A percentile compares a stretch with the other conserved stretches of the same genome.
These are phyloP conservation scores for Tilletia walkeri DNA, from an alignment of 1,284 basidiomycete species.

Conservation along the genomic window DNA sequence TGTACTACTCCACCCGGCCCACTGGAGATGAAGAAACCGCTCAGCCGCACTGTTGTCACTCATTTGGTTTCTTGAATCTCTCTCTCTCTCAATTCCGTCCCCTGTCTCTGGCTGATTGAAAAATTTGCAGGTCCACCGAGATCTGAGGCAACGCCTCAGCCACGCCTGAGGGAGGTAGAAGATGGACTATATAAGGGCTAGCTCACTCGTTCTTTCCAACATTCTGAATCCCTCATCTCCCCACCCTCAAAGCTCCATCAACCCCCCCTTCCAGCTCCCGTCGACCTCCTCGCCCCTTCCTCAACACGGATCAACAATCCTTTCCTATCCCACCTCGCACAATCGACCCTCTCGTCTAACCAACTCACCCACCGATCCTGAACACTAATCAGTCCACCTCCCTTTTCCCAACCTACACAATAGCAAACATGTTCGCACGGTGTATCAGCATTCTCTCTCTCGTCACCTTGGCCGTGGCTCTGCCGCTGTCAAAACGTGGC, in stretches of 20 bases:
- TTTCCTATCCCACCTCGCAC: background rate
- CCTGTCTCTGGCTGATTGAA: too few species aligned
- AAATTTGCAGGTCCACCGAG: too few species aligned
- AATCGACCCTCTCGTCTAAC: background rate
- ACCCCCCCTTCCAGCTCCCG: background rate
- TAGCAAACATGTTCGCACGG: slow-evolving; percentile 40
- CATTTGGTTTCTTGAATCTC: too few species aligned
- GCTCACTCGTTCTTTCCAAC: too few species aligned
- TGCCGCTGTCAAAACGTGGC: slow-evolving; percentile 5
- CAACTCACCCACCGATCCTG: background rate
- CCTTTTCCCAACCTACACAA: slow-evolving; percentile 17
- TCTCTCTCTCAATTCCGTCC: too few species aligned
- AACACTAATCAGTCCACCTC: background rate
- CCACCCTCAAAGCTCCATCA: background rate
- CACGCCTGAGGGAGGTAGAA: too few species aligned
- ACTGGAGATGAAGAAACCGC: too few species aligned
- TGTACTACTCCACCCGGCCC: too few species aligned
- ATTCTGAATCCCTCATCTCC: too few species aligned
- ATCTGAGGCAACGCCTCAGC: too few species aligned
- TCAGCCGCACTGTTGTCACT: too few species aligned
- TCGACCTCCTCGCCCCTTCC: background rate
- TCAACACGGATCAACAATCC: background rate
- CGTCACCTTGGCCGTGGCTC: slow-evolving; percentile 26
- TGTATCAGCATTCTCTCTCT: slow-evolving; percentile 36
- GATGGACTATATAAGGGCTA: too few species aligned